Base-by-base conservation (phyloP, 768 basidiomycete species). In the Cystofilobasidium macerans region DNA sequence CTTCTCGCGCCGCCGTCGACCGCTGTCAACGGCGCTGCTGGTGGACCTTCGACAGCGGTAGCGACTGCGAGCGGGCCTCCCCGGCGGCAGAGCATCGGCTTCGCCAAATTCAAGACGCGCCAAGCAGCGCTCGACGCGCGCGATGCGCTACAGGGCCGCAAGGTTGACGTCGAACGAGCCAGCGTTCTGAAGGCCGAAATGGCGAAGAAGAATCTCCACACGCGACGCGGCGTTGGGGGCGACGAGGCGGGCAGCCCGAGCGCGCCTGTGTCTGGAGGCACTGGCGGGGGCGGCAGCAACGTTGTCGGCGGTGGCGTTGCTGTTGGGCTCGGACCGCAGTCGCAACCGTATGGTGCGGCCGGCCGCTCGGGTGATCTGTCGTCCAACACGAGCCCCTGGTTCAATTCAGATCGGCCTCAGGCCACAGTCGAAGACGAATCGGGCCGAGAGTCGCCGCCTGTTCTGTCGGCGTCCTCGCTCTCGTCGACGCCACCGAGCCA, bases 191-290 rank as follows among this genome's bases (percentile, higher is more conserved):
- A 97, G 76, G 95, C 94, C 26, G 95, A 98, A 78, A 97, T 99
- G 93, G 95, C 95, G 24, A 98, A 98, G 84, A 99, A 99, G 82
- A 98, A 99, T 73, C 77, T 99, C 43, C 94, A 99, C 73, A 94
- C 92, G 24, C 95, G 94, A 79, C 81, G 89, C 43, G 88, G 88
- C 2, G 85, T 90, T 28, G 88, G 88, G n/a, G 83, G 72, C 14
- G 75, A 75, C 32, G 75, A 76, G 60, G 45, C 73, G 8, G 72
- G 64, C 74, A 56, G 57, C 73, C 7, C 72, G 40, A 70, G 69
- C 20, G 73, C 74, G 11, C 32, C 43, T 8, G 30, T 60, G n/a
- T n/a, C n/a, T n/a, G n/a, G n/a, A n/a, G n/a, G n/a, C 36, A n/a
- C 59, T 35, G 42, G 58, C 43, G 32, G 57, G 20, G 28, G 42